phyloP scores from a whole-genome alignment of 75 land plant species.

The Picea glauca region DNA sequence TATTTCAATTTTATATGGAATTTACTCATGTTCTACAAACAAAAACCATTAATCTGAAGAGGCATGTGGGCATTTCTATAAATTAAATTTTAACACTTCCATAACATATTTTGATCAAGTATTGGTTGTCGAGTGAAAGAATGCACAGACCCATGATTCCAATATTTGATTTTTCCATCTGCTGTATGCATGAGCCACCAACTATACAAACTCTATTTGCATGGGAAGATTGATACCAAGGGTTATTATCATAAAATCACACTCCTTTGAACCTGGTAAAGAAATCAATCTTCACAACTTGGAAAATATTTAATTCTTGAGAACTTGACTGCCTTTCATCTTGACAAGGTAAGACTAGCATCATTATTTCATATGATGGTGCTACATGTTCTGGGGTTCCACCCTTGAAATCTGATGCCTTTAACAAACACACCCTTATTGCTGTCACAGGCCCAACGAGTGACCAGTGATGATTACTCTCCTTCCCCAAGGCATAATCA shows the following conservation, averaged over 20 bases:
- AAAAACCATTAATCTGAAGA: no score
- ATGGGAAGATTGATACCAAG: no score
- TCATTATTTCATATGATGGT: slow-evolving; percentile 55
- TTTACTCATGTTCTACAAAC: no score
- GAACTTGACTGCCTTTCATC: slow-evolving; percentile 32
- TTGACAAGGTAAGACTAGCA: slow-evolving; percentile 27
- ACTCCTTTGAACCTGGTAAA: background rate
- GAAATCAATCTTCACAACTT: slow-evolving; percentile 11
- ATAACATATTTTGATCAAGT: no score
- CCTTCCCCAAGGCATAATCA: slow-evolving; percentile 46
- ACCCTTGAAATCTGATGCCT: slow-evolving; percentile 57
- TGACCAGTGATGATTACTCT: slow-evolving; percentile 32
- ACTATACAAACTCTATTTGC: no score
- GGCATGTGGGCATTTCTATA: no score
- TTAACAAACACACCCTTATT: slow-evolving; percentile 60
- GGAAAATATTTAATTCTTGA: slow-evolving; percentile 59
- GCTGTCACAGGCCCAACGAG: slow-evolving; percentile 53
- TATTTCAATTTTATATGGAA: no score
- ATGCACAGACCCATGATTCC: no score
- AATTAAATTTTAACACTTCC: no score
- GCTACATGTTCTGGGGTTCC: slow-evolving; percentile 54
- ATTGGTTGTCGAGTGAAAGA: no score
- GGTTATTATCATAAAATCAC: background rate
- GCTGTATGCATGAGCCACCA: no score
- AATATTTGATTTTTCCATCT: no score